Evolutionary conservation across 306 rosid species (phyloP).

Genomic region (Quercus agrifolia): DNA sequence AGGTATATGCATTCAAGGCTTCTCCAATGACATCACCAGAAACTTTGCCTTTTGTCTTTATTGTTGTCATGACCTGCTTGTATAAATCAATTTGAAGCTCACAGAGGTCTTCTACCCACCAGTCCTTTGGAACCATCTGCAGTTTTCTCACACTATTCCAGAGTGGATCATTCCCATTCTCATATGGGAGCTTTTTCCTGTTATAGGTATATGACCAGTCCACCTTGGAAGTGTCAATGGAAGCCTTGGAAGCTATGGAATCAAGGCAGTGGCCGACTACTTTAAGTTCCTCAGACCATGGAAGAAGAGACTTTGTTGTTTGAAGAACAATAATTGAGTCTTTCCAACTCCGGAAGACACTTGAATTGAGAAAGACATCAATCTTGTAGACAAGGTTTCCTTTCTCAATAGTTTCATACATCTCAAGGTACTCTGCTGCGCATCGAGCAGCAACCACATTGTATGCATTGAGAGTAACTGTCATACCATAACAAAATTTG

Average conservation of each 20-base stretch:
- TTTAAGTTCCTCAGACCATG: conserved; percentile 92
- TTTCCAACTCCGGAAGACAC: conserved; percentile 94
- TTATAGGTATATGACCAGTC: conserved; percentile 96
- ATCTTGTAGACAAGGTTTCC: conserved; percentile 93
- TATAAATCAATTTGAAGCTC: conserved; percentile 85
- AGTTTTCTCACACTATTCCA: conserved; percentile 73
- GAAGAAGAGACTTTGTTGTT: conserved; percentile 74
- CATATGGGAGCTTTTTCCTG: conserved; percentile 73
- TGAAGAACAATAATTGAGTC: conserved; percentile 92
- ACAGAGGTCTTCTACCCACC: conserved; percentile 98
- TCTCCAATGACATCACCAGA: conserved; percentile 66
- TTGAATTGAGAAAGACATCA: conserved; percentile 89
- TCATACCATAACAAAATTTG: conserved; percentile 92
- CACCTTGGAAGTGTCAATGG: conserved; percentile 77
- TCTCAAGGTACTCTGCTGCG: conserved; percentile 90
- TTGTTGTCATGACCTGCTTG: conserved; percentile 57
- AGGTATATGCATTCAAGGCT: conserved; percentile 73
- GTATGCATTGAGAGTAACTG: conserved; percentile 88
- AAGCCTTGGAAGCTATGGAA: conserved; percentile 87
- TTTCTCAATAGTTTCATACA: conserved; percentile 84
- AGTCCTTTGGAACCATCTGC: conserved; percentile 77
- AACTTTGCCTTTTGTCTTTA: conserved; percentile 53
- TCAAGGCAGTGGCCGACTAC: conserved; percentile 78
- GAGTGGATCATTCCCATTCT: conserved; percentile 61
- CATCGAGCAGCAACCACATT: conserved; percentile 90